Evolutionary conservation across 148 eudicot species (phyloP), one percentile per base, ranked within the genome.

Genomic region (Cornus kousa): DNA sequence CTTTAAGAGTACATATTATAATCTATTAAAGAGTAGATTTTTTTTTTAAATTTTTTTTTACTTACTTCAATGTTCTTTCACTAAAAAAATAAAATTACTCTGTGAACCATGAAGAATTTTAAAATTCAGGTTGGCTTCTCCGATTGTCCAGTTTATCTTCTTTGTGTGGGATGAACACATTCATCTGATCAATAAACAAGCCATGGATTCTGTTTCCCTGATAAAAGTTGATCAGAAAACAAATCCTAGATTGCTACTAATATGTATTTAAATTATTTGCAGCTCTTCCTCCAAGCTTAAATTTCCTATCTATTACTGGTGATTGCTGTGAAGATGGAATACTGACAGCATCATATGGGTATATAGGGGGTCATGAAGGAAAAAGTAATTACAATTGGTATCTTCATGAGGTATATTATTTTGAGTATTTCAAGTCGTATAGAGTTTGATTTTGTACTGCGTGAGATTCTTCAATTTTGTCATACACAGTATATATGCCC

Each of bases 291-390:
- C 99, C 99, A 67, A 94, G 92, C 82, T 84, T 96, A 62, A 96
- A 94, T 83, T 96, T 96, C 87, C 88, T 96, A 87, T 88, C 95
- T 43, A 86, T 96, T 78, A 96, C 99, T 32, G 99, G 99, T 75
- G 98, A 96, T 79, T 93, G 88, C 82, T 80, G 81, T 8, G 99
- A 96, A 90, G 97, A 91, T 71, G 98, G 91, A 75, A 80, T 92
- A 74, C 88, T 96, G 83, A 96, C 99, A 46, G 99, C 95, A 50
- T 94, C 98, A 6, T 96, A 96, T 82, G 99, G 99, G 76, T 96
- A 96, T 84, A 81, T 94, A 46, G 99, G 99, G 32, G 99, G 99
- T 50, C 98, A 96, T 85, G 99, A 96, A 86, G 99, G 99, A 65
- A 94, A 86, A 77, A 96, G 99, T 83, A 87, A 84, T 67, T 96